Conservation (phyloP, 164 flowering plant genomes). For the Houttuynia cordata region DNA sequence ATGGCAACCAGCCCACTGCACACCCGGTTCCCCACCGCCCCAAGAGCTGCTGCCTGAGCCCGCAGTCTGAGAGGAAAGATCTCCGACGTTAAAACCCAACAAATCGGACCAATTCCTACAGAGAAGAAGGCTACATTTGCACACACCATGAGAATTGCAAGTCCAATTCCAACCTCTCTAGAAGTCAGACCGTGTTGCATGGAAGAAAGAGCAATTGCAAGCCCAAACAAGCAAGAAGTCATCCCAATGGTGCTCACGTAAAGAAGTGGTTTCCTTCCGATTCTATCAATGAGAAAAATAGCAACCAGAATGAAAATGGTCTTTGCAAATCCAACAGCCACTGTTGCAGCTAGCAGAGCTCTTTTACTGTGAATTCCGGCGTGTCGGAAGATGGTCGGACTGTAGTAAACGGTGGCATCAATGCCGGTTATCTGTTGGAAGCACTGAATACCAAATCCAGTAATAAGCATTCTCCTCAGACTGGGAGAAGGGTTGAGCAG, state of each 20-base stretch:
- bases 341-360: slow-evolving; percentile 75
- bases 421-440: slow-evolving; percentile 92
- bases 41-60: slow-evolving; percentile 85
- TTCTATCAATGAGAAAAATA: slow-evolving; percentile 59
- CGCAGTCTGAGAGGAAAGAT: slow-evolving; percentile 75
- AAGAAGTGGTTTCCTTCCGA: slow-evolving; percentile 83
- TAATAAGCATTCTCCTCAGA: slow-evolving; percentile 62
- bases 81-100: slow-evolving; percentile 89
- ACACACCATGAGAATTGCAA: slow-evolving; percentile 56
- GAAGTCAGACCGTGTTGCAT: slow-evolving; percentile 22
- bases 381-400: slow-evolving; percentile 57
- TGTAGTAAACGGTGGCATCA: slow-evolving; percentile 86
- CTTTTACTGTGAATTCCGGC: slow-evolving; percentile 53
- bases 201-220: slow-evolving; percentile 35
- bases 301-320: slow-evolving; percentile 70
- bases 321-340: slow-evolving; percentile 79
- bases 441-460: slow-evolving; percentile 84
- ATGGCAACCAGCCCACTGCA: slow-evolving; percentile 82
- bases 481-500: slow-evolving; percentile 58
- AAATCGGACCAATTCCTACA: slow-evolving; percentile 79
- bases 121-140: slow-evolving; percentile 96
- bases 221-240: slow-evolving; percentile 63
- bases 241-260: slow-evolving; percentile 87
- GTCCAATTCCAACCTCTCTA: slow-evolving; percentile 21
- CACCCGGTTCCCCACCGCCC: slow-evolving; percentile 81